Conservation (phyloP, 2,329 filamentous ascomycete species). For the Trichothecium roseum region DNA sequence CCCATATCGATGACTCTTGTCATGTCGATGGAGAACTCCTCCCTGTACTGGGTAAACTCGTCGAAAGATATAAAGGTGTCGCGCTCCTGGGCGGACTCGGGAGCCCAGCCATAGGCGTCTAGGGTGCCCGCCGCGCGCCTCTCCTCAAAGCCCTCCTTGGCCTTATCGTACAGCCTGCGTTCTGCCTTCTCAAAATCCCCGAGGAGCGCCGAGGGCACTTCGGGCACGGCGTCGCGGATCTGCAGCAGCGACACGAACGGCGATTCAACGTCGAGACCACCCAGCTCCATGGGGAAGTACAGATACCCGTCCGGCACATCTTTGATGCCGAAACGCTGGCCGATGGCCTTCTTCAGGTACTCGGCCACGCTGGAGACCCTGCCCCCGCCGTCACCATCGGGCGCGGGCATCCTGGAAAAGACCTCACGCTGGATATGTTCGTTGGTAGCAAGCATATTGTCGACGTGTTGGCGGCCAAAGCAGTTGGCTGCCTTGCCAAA, state of each 20-base stretch:
- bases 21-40: slow-evolving; percentile 25
- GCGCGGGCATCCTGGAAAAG: slow-evolving; percentile 23
- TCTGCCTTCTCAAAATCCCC: slow-evolving; percentile 22
- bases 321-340: slow-evolving; percentile 35
- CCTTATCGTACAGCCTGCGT: slow-evolving; percentile 19
- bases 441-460: slow-evolving; percentile 39
- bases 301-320: slow-evolving; percentile 34
- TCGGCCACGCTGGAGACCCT: slow-evolving; percentile 34
- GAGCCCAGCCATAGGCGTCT: slow-evolving; percentile 15
- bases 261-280: slow-evolving; percentile 34
- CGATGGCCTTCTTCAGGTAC: slow-evolving; percentile 43
- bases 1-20: too few relatives aligned
- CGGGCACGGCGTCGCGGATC: slow-evolving; percentile 21
- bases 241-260: slow-evolving; percentile 32
- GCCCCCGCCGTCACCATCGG: slow-evolving; percentile 10
- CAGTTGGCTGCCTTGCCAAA: slow-evolving; percentile 42
- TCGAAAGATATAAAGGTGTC: slow-evolving; percentile 32
- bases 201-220: slow-evolving; percentile 19
- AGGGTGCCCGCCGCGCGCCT: slow-evolving; percentile 2
- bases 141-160: slow-evolving; percentile 23
- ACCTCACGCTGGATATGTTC: slow-evolving; percentile 35
- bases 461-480: slow-evolving; percentile 39
- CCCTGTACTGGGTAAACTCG: slow-evolving; percentile 31
- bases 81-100: slow-evolving; percentile 16
- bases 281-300: slow-evolving; percentile 33